Evolutionary conservation across 1,284 basidiomycete genomes (phyloP).

Genomic region (Irpex lacteus): DNA sequence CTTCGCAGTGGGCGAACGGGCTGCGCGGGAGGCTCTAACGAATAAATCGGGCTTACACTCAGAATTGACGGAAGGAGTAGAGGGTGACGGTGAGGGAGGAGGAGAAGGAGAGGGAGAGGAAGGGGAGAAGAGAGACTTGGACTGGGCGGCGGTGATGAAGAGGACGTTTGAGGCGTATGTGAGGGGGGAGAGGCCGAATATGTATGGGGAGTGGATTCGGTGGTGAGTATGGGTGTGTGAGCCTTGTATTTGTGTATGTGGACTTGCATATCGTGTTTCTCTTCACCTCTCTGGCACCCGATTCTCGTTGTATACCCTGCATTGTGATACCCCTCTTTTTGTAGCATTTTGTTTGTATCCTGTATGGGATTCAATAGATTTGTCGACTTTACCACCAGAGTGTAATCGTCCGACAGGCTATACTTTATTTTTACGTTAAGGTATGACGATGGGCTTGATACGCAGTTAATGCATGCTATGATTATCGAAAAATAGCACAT

Average conservation of each 20-base stretch:
- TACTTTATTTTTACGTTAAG: too few species aligned
- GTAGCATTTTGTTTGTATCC: too few species aligned
- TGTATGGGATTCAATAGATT: too few species aligned
- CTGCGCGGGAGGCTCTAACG: slow-evolving; percentile 5
- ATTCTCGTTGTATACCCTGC: too few species aligned
- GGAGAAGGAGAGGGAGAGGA: slow-evolving; percentile 28
- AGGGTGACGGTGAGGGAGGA: slow-evolving; percentile 19
- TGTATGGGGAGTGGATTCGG: slow-evolving; percentile 85
- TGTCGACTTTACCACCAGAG: too few species aligned
- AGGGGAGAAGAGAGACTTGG: slow-evolving; percentile 61
- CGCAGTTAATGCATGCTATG: too few species aligned
- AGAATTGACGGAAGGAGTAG: too few species aligned
- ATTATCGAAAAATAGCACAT: too few species aligned
- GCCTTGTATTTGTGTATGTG: background rate
- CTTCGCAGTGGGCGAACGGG: slow-evolving; percentile 69
- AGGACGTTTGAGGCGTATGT: slow-evolving; percentile 89
- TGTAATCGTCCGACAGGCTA: too few species aligned
- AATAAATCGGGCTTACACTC: slow-evolving; percentile 17
- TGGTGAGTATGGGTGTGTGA: slow-evolving; percentile 40
- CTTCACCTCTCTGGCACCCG: background rate
- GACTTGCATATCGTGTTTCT: background rate
- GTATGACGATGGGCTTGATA: too few species aligned
- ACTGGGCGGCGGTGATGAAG: slow-evolving; percentile 90
- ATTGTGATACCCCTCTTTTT: too few species aligned
- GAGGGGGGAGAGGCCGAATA: slow-evolving; percentile 84